Base-by-base conservation (phyloP, 768 basidiomycete species). In the Tephrocybe rancida region DNA sequence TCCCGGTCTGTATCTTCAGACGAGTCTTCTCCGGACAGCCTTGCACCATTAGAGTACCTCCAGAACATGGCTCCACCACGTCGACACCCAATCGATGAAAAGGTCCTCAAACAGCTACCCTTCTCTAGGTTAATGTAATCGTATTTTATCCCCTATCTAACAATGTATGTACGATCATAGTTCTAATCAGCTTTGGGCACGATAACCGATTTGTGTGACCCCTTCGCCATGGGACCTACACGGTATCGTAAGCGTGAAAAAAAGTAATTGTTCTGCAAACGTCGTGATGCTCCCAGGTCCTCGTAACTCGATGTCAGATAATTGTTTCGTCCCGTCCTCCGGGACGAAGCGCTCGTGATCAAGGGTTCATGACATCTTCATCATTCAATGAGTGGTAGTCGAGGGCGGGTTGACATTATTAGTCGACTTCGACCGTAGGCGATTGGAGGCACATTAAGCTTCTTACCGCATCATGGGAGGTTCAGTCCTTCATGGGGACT, bases 31-130 rank as follows among this genome's bases (percentile, higher is more conserved):
- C 53, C 53, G 13, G 67, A 71, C 44, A 60, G 62, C 43, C 80
- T 90, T 24, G 86, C 86, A 14, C 88, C 88, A 21, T 74, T 90
- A 6, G 75, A 82, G n/a, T 89, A 87, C 66, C 77, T 88, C 39
- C 79, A 87, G 65, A 81, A 79, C 41, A 75, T 82, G 34, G 77
- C 86, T 14, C 84, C 84, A 26, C 80, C 79, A 41, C 82, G 83
- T 62, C 81, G 88, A 48, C 83, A 89, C 59, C 86, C 87, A 1
- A 73, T 86, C 47, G 88, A 90, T 50, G 75, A 78, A 54, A 76
- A 73, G 56, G 67, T 72, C 6, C 67, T 78, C 9, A 75, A 76
- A 69, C 60, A 71, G 35, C 66, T 77, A 42, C 70, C 70, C 27
- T 63, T 68, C 44, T 65, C 58, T 54, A 64, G 59, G 24, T 27